A percentile compares a stretch with the other conserved stretches of the same genome.
phyloP scores from a whole-genome alignment of 2,329 filamentous ascomycete species.

The Arachnopeziza araneosa region DNA sequence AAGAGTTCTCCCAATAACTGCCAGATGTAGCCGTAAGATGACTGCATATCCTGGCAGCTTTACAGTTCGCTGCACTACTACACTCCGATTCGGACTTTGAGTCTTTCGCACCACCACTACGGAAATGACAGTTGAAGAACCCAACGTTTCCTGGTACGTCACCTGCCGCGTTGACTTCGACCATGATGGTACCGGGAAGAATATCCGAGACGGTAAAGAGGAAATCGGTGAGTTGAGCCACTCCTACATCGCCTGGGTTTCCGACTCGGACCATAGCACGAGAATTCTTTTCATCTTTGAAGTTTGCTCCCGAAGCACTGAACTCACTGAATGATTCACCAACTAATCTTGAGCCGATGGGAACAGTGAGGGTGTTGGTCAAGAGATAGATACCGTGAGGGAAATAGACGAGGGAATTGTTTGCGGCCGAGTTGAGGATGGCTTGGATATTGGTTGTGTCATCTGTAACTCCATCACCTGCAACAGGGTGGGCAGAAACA shows the following conservation, averaged over 20 bases:
- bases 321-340: not conserved
- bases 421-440: not conserved
- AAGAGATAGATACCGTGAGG: not conserved
- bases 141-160: slow-evolving; percentile 17
- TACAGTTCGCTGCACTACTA: slow-evolving; percentile 3
- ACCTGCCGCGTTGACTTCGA: slow-evolving; percentile 18
- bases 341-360: not conserved
- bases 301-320: not conserved
- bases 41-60: slow-evolving; percentile 7
- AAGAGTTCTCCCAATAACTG: slow-evolving; percentile 15
- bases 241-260: not conserved
- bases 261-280: not conserved
- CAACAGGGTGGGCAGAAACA: not conserved
- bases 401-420: not conserved
- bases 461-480: not conserved
- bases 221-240: not conserved
- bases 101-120: slow-evolving; percentile 43
- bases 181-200: slow-evolving; percentile 29
- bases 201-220: slow-evolving; percentile 43
- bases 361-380: not conserved
- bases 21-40: slow-evolving; percentile 6
- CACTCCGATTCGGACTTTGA: slow-evolving; percentile 28
- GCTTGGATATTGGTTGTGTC: not conserved
- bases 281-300: not conserved
- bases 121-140: slow-evolving; percentile 41